These are phyloP conservation scores for Castanospermum australe DNA, from an alignment of 306 rosid genomes.

Conservation along the genomic window DNA sequence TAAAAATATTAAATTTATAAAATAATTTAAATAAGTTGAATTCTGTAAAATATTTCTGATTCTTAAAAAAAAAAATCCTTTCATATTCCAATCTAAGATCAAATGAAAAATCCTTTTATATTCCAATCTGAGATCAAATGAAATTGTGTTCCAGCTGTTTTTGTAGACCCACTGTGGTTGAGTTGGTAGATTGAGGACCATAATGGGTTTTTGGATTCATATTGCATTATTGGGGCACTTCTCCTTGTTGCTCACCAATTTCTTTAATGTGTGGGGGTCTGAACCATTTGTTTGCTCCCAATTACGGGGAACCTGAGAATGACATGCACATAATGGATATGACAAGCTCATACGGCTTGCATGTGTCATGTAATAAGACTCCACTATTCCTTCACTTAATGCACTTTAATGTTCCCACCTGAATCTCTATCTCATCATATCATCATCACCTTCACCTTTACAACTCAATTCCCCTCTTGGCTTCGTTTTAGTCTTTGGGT, in stretches of 20 bases:
- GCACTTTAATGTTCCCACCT: constrained; percentile 21
- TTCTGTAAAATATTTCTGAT: too few species aligned
- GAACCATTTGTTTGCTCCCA: constrained; percentile 38
- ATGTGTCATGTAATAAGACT: constrained; percentile 31
- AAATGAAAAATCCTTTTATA: too few species aligned
- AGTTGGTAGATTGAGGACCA: constrained; percentile 32
- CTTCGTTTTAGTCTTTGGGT: background rate
- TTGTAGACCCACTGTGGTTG: constrained; percentile 25
- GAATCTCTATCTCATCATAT: too few species aligned
- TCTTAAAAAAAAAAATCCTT: too few species aligned
- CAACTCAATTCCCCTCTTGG: background rate
- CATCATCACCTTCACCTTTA: background rate
- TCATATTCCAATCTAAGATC: too few species aligned
- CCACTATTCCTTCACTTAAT: constrained; percentile 10
- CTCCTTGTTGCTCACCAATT: constrained; percentile 25
- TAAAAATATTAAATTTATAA: too few species aligned
- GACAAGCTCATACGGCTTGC: constrained; percentile 32
- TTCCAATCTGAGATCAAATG: background rate
- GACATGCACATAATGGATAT: constrained; percentile 33
- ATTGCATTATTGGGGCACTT: constrained; percentile 30
- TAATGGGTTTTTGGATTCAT: constrained; percentile 8
- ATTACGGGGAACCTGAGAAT: constrained; percentile 33
- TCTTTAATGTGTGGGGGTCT: constrained; percentile 37
- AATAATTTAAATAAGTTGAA: too few species aligned
- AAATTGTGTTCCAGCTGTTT: constrained; percentile 14